Evolutionary conservation across 75 land plant genomes (phyloP).

Genomic region (Pinus albicaulis): DNA sequence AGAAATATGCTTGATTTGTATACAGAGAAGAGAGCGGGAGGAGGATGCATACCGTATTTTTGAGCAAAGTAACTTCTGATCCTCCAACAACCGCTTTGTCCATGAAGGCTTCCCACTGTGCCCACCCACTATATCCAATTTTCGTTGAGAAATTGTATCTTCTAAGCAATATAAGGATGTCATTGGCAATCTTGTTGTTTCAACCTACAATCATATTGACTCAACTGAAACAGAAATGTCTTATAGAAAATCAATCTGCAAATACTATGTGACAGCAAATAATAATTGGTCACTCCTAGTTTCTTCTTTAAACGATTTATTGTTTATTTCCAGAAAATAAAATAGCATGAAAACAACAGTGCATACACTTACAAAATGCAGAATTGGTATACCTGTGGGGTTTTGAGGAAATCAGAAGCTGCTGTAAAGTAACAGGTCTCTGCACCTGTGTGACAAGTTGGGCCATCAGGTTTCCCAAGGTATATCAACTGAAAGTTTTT

Average conservation of each 20-base stretch:
- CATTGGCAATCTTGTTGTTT: background rate
- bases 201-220: background rate
- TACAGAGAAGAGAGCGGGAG: background rate
- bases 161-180: constrained; percentile 16
- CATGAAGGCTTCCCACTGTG: constrained; percentile 77
- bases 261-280: background rate
- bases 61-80: constrained; percentile 70
- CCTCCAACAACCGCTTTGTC: constrained; percentile 70
- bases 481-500: constrained; percentile 69
- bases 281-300: background rate
- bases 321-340: background rate
- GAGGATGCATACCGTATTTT: constrained; percentile 67
- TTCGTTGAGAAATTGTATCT: constrained; percentile 11
- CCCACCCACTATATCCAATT: constrained; percentile 31
- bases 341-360: background rate
- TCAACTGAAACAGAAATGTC: background rate
- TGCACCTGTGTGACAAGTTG: constrained; percentile 90
- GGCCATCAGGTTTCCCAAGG: constrained; percentile 94
- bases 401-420: constrained; percentile 29
- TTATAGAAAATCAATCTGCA: background rate
- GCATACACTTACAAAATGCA: background rate
- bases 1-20: background rate
- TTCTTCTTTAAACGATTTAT: background rate
- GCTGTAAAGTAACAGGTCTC: constrained; percentile 86
- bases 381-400: constrained; percentile 25